Evolutionary conservation across 257 asterid species (phyloP), one percentile per base, ranked within the genome.

Genomic region (Salvia rosmarinus): DNA sequence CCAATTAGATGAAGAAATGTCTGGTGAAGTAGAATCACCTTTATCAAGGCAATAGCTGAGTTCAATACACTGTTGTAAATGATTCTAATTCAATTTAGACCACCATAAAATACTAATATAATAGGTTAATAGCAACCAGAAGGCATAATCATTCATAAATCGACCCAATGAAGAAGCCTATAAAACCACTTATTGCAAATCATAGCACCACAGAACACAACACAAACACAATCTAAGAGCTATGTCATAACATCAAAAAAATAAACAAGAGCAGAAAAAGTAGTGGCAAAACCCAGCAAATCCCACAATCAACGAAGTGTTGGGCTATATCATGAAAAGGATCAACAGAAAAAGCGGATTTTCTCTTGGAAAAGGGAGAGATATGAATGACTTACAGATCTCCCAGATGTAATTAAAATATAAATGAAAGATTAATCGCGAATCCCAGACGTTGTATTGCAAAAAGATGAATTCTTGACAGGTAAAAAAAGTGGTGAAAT

Each of bases 321-420:
- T 9, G 39, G 0, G 43, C 4, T 9, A 49, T 60, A 19, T 21
- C 34, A 14, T 5, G 8, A 17, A 51, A 47, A 47, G 5, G 13
- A 54, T 11, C 34, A 51, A 51, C n/a, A n/a, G n/a, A n/a, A n/a
- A n/a, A n/a, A n/a, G n/a, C n/a, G n/a, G n/a, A n/a, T n/a, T n/a
- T n/a, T n/a, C n/a, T 19, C 25, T 25, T 32, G 16, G 16, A 55
- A 21, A 28, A 7, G 21, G 7, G 7, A 44, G 9, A 60, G 35
- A 64, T 51, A 40, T 1, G n/a, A 35, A 57, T 5, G 39, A 51
- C 72, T 73, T 39, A 73, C 77, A 64, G 77, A 72, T 63, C 65
- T 39, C 65, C 56, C 11, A 37, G 30, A n/a, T n/a, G n/a, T n/a
- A n/a, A n/a, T n/a, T n/a, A n/a, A n/a, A n/a, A n/a, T n/a, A n/a